Percentiles rank a stretch among this genome's conserved stretches.
Conservation (phyloP, 176 grass and related monocot species). For the Typha latifolia region DNA sequence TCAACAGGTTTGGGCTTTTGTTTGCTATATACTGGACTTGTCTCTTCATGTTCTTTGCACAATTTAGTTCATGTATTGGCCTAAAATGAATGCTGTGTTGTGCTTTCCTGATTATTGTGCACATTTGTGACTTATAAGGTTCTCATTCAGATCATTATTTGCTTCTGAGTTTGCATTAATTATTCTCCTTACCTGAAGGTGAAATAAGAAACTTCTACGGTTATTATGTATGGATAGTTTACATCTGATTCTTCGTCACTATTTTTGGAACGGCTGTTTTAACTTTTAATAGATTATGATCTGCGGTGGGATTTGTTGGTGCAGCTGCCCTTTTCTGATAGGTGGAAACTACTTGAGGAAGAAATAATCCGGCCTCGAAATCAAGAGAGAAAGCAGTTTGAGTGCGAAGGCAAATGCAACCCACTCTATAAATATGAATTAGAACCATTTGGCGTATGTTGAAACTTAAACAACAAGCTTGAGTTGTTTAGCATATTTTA, state of each 20-base stretch:
- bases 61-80: no score
- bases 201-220: not conserved
- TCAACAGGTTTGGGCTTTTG: no score
- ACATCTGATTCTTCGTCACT: not conserved
- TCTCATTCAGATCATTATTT: no score
- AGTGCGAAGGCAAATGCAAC: conserved; percentile 64
- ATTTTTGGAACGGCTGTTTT: not conserved
- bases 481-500: conserved; percentile 21
- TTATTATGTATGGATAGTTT: not conserved
- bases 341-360: conserved; percentile 93
- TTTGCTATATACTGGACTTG: no score
- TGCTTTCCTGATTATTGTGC: no score
- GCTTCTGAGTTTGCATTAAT: not conserved
- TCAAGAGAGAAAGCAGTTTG: conserved; percentile 67
- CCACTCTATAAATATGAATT: conserved; percentile 94
- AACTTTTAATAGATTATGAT: not conserved
- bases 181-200: not conserved
- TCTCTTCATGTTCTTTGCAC: no score
- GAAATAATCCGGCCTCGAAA: conserved; percentile 76
- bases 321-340: conserved; percentile 91
- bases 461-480: not conserved
- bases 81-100: no score
- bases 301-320: conserved; percentile 16
- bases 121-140: no score
- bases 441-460: conserved; percentile 82